Base-by-base conservation (phyloP, 2,329 filamentous ascomycete genomes). In the Arthrinium phaeospermum region DNA sequence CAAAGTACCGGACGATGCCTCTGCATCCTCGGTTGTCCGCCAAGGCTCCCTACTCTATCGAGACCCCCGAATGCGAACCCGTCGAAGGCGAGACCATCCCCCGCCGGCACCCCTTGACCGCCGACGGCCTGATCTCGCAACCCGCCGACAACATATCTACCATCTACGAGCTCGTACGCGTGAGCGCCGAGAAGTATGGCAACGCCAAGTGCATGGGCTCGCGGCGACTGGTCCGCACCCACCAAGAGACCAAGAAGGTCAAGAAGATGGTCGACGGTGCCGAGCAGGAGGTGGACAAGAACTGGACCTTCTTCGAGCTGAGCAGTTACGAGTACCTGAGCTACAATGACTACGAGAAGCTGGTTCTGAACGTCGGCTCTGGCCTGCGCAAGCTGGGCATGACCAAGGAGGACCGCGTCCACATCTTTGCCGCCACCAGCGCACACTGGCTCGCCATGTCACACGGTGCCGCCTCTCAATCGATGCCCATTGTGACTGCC, bases 271-370 rank as follows among this genome's bases (percentile, higher is more conserved):
- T 97, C 64, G 93, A 96, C 81, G 94, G 94, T 75, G 88, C 92
- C 79, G 92, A 96, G 86, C 85, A 89, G 78, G 90, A 95, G 83
- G 89, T 95, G 41, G 93, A 96, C 81, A 97, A 97, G 90, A 89
- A 94, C 79, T 97, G 94, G 94, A 92, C 91, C 72, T 97, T 93
- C 83, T 96, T 94, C 81, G 94, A 97, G 86, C 90, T 96, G 78
- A 92, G 92, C 80, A 87, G 86, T 70, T 97, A 96, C 86, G 89
- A 91, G 74, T 97, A 93, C 86, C 87, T 92, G 80, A 92, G 88
- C 79, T 97, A 93, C 83, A 87, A 89, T 77, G 92, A 96, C 82
- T 96, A 95, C 80, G 91, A 95, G 85, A 87, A 90, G 80, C 85
- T 92, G 77, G 88, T 87, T 34, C 84, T 93, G 53, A 86, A 93